phyloP scores from a whole-genome alignment of 148 eudicot genomes.

The Rhododendron griersonianum region DNA sequence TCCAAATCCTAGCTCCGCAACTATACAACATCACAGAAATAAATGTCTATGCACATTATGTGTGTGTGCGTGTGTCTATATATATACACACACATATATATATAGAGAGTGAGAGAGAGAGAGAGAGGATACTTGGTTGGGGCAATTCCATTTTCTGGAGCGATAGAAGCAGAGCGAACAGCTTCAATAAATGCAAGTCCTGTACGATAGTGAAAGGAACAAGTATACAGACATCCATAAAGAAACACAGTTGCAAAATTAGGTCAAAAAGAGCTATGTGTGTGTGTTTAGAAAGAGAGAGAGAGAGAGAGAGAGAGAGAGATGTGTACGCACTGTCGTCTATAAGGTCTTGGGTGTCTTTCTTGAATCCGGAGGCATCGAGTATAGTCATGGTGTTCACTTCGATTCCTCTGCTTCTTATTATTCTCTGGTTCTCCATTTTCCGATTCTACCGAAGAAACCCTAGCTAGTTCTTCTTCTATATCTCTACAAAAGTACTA shows the following conservation, averaged over 20 bases:
- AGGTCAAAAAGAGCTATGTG: neutral
- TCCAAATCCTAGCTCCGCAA: no score
- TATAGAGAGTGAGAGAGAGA: neutral
- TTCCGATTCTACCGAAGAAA: neutral
- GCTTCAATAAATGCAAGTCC: conserved; percentile 79
- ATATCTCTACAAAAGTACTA: neutral
- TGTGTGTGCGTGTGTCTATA: neutral
- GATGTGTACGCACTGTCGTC: conserved; percentile 38
- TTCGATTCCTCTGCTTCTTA: conserved; percentile 44
- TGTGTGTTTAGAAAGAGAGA: neutral
- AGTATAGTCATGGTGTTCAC: conserved; percentile 77
- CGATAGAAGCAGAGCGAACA: conserved; percentile 63
- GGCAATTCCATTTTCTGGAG: conserved; percentile 50
- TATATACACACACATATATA: no score
- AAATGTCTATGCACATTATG: neutral
- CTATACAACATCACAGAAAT: neutral
- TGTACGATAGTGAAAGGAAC: conserved; percentile 1
- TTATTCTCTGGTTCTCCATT: conserved; percentile 24
- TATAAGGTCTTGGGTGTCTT: conserved; percentile 30
- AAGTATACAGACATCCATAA: neutral
- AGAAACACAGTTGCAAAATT: neutral
- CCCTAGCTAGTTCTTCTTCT: neutral
- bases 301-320: neutral
- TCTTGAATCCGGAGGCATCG: conserved; percentile 50
- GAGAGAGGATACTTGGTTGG: conserved; percentile 53